phyloP scores from a whole-genome alignment of 768 basidiomycete genomes.

The Tylopilus vinaceipallidus region DNA sequence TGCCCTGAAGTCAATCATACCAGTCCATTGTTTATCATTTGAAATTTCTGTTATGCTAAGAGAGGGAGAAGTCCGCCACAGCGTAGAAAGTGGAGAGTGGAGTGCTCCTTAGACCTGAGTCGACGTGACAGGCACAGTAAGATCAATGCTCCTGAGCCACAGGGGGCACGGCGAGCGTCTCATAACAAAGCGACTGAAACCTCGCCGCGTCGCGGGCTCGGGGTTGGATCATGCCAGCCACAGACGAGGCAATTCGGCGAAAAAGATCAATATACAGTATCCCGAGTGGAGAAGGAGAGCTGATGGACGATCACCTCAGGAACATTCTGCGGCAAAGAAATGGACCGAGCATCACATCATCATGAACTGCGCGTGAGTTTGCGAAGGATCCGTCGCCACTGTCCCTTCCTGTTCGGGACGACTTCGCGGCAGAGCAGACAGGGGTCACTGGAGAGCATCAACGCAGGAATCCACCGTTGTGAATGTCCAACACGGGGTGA shows the following conservation, averaged over 20 bases:
- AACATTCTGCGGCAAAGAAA: background rate
- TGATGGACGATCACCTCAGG: conserved; percentile 11
- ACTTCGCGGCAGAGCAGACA: conserved; percentile 11
- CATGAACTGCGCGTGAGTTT: background rate
- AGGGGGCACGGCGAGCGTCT: background rate
- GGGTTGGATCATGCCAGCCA: background rate
- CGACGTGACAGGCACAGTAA: background rate
- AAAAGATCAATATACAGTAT: background rate
- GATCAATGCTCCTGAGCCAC: background rate
- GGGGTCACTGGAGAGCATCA: conserved; percentile 1
- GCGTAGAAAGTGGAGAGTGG: too few species aligned
- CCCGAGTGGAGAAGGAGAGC: background rate
- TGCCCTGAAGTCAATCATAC: too few species aligned
- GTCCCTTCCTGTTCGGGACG: conserved; percentile 8
- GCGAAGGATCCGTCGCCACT: conserved; percentile 2
- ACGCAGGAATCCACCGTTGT: background rate
- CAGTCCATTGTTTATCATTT: too few species aligned
- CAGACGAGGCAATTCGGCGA: background rate
- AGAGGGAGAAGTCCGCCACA: too few species aligned
- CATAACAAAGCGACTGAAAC: background rate
- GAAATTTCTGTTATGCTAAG: too few species aligned
- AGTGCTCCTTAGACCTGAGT: background rate
- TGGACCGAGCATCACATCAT: background rate
- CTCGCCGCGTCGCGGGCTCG: background rate
- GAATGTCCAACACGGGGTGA: conserved; percentile 2